Evolutionary conservation across 306 rosid species (phyloP), one percentile per base, ranked within the genome.

Genomic region (Potentilla sterilis): DNA sequence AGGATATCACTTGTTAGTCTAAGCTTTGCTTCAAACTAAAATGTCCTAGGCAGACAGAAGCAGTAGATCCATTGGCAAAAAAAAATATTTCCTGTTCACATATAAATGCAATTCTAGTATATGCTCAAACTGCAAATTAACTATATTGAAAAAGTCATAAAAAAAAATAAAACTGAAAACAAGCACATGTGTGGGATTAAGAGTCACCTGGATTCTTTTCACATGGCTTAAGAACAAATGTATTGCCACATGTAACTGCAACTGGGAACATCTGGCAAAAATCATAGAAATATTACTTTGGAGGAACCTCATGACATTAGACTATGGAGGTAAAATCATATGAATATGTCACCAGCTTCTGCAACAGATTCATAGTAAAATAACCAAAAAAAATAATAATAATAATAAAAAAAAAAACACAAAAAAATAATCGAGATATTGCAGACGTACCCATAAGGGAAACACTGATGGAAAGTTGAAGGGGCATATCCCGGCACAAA

Each of bases 401-500:
- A n/a, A n/a, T n/a, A n/a, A n/a, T n/a, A 48, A 8, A 77, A 19
- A 49, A 55, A 70, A 77, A 61, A 76, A n/a, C 9, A 81, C 28
- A 72, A 2, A 12, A 47, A 71, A 28, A 49, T 72, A 78, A 70
- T 4, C 6, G 5, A 14, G 42, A 54, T 18, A 69, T 32, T 32
- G 73, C 75, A 80, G 78, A 47, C 90, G 52, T 86, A 91, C 97
- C 97, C 95, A 91, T 82, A 91, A 81, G 65, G 91, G 86, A 70
- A 84, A 73, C 69, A 70, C 81, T 68, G 89, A 90, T 44, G 97
- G 83, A 81, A 80, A 86, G 81, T 91, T 86, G 69, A 83, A 55
- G 40, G 95, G 83, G 77, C 93, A 91, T 69, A 91, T 88, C 73
- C 97, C 97, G 21, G 91, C 95, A 88, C 97, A 91, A 80, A 91